phyloP scores from a whole-genome alignment of 768 basidiomycete genomes.

The Lactarius hatsudake region DNA sequence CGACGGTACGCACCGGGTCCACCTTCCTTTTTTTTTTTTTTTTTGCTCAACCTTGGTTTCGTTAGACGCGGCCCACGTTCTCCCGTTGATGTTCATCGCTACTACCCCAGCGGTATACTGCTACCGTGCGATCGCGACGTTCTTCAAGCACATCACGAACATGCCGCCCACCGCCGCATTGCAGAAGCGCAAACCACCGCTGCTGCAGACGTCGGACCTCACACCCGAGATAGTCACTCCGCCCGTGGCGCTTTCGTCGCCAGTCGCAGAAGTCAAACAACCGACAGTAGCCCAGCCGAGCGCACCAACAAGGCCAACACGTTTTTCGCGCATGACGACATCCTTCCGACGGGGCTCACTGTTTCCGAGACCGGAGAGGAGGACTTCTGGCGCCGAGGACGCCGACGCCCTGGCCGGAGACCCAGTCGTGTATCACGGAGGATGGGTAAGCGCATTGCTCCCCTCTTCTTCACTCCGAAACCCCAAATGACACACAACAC shows the following conservation, averaged over 20 bases:
- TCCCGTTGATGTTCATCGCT: slow-evolving; percentile 71
- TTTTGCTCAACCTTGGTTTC: neutral
- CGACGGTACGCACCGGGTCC: slow-evolving; percentile 52
- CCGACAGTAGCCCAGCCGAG: neutral
- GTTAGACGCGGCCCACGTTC: slow-evolving; percentile 67
- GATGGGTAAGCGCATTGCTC: slow-evolving; percentile 40
- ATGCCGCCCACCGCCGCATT: slow-evolving; percentile 32
- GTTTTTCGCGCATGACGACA: neutral
- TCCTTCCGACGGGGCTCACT: neutral
- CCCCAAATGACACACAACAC: neutral
- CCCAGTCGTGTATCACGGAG: slow-evolving; percentile 49
- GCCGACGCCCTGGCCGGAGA: slow-evolving; percentile 53
- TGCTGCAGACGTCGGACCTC: neutral
- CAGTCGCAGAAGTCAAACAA: neutral
- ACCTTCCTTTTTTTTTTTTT: neutral
- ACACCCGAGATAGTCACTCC: neutral
- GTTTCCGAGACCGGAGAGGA: neutral
- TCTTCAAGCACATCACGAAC: slow-evolving; percentile 65
- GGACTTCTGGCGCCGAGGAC: slow-evolving; percentile 15
- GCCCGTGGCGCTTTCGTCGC: neutral
- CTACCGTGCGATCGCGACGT: slow-evolving; percentile 74
- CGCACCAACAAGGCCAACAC: neutral
- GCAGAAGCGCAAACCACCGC: neutral
- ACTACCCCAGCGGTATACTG: slow-evolving; percentile 78
- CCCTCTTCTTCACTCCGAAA: neutral